These are phyloP conservation scores for Phytophthora nicotianae DNA, from an alignment of 352 stramenopile species.

Conservation along the genomic window DNA sequence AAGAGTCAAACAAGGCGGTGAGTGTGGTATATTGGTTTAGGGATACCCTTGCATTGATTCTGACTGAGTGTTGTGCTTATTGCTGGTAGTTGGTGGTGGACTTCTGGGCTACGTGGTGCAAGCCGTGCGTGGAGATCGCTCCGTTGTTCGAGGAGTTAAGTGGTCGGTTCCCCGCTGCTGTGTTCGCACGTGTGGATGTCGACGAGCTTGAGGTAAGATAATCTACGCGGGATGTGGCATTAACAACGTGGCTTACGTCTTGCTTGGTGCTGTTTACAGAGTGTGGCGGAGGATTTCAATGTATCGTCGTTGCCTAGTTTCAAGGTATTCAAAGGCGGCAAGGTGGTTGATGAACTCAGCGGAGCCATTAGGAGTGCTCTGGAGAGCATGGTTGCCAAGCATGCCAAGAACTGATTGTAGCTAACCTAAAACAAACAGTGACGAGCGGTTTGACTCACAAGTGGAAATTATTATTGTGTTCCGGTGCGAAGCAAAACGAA, in stretches of 20 bases:
- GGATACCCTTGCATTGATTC: not conserved
- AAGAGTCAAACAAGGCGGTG: slow-evolving; percentile 51
- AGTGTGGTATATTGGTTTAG: slow-evolving; percentile 15
- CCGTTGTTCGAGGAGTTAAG: slow-evolving; percentile 82
- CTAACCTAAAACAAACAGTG: not conserved
- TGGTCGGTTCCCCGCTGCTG: slow-evolving; percentile 43
- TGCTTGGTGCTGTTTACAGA: slow-evolving; percentile 29
- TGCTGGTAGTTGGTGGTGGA: slow-evolving; percentile 75
- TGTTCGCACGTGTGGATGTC: slow-evolving; percentile 84
- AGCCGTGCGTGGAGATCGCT: slow-evolving; percentile 79
- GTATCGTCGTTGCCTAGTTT: slow-evolving; percentile 93
- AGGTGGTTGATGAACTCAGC: slow-evolving; percentile 87
- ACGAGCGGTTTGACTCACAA: slow-evolving; percentile 6
- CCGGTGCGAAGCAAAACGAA: too few relatives aligned
- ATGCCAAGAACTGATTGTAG: slow-evolving; percentile 27
- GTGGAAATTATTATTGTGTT: too few relatives aligned
- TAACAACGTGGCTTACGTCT: not conserved
- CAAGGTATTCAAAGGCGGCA: slow-evolving; percentile 91
- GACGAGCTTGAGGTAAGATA: slow-evolving; percentile 64
- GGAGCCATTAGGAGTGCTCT: slow-evolving; percentile 75
- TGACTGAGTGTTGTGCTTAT: slow-evolving; percentile 6
- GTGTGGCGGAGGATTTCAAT: slow-evolving; percentile 64
- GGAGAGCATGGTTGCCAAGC: slow-evolving; percentile 59
- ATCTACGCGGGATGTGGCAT: not conserved
- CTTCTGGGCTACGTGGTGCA: slow-evolving; percentile 88